Percentiles rank a stretch among this genome's conserved stretches.
Evolutionary conservation across 768 basidiomycete species (phyloP).

Genomic region (Rhodosporidiobolus sp.): DNA sequence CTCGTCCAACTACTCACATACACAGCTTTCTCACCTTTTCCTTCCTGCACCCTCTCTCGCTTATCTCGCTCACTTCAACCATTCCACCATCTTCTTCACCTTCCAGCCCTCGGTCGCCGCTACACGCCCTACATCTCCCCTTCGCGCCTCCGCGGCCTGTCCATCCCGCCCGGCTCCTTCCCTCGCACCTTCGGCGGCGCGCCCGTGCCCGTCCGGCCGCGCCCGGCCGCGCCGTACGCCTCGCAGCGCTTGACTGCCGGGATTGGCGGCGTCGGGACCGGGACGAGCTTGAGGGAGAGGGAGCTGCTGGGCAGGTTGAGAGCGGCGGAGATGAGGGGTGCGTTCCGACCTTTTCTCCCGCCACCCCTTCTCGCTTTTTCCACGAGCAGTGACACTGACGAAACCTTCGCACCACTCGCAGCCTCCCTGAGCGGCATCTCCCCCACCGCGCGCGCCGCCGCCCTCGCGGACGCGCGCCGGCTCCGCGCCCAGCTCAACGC

Average conservation of each 20-base stretch:
- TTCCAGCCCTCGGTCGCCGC: conserved; percentile 23
- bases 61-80: neutral
- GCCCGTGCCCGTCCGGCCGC: neutral
- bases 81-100: neutral
- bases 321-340: conserved; percentile 30
- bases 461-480: conserved; percentile 19
- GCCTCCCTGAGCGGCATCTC: conserved; percentile 21
- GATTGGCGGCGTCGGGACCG: neutral
- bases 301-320: conserved; percentile 19
- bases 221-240: neutral
- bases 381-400: no score
- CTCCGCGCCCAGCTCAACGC: conserved; percentile 8
- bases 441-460: conserved; percentile 9
- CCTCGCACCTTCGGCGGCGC: neutral
- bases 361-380: neutral
- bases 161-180: no score
- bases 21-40: no score
- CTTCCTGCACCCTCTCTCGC: neutral
- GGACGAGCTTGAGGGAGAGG: conserved; percentile 8
- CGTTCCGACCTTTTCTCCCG: neutral
- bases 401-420: no score
- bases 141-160: neutral
- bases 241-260: neutral
- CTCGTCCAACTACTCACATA: no score
- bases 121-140: conserved; percentile 28